Conservation (phyloP, 2,329 filamentous ascomycete genomes). For the Aphanoascus verrucosus region DNA sequence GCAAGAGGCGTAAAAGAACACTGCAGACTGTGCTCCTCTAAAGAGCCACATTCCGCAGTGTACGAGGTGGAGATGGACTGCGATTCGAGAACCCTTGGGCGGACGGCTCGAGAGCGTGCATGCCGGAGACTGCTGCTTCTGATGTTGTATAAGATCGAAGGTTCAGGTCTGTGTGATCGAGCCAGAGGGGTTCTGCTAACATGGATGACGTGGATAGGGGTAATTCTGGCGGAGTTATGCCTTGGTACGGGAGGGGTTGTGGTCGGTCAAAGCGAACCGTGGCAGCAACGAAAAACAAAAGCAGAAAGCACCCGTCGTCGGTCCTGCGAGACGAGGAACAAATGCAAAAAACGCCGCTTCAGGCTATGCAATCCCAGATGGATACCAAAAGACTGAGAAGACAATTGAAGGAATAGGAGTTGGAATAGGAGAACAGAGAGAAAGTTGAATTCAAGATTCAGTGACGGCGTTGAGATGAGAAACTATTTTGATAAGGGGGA, state of each 20-base stretch:
- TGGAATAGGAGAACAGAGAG: neutral
- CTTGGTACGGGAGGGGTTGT: neutral
- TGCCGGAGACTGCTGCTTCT: neutral
- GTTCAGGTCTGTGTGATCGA: neutral
- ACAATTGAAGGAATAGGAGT: constrained; percentile 5
- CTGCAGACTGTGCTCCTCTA: constrained; percentile 40
- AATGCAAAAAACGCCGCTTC: neutral
- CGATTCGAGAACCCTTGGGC: neutral
- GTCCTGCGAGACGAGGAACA: constrained; percentile 7
- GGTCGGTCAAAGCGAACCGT: neutral
- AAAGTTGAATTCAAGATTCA: neutral
- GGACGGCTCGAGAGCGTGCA: neutral
- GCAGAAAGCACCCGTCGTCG: neutral
- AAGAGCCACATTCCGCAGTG: constrained; percentile 36
- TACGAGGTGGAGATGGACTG: constrained; percentile 1
- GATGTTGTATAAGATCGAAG: neutral
- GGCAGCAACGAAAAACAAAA: neutral
- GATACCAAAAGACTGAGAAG: neutral
- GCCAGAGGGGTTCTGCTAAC: neutral
- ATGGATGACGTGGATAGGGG: neutral
- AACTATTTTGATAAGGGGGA: neutral
- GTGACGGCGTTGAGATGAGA: neutral
- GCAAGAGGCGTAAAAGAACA: constrained; percentile 42
- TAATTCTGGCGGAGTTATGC: neutral
- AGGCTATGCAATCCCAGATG: neutral